These are phyloP conservation scores for Rhizopogon vesiculosus DNA, from an alignment of 768 basidiomycete genomes.

Conservation along the genomic window DNA sequence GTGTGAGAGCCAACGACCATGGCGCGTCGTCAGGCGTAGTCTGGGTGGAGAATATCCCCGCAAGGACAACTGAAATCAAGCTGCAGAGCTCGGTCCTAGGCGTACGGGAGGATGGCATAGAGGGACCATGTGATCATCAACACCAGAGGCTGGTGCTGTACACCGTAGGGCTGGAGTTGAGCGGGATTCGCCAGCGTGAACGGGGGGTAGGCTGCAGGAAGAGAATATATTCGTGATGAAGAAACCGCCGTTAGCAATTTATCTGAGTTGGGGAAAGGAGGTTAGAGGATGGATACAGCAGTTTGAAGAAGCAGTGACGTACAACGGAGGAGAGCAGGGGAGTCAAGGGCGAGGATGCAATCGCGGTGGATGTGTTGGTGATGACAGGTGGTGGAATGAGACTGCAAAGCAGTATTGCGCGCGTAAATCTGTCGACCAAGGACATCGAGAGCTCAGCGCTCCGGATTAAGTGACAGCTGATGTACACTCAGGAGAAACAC, in stretches of 20 bases:
- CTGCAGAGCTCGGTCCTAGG: constrained; percentile 66
- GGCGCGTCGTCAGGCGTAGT: constrained; percentile 29
- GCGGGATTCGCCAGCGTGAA: constrained; percentile 69
- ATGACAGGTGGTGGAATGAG: constrained; percentile 69
- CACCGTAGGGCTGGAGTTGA: constrained; percentile 82
- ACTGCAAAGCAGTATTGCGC: constrained; percentile 74
- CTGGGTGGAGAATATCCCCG: constrained; percentile 54
- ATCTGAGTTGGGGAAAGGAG: constrained; percentile 34
- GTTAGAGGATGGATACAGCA: neutral
- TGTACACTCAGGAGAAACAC: constrained; percentile 62
- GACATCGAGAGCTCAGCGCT: constrained; percentile 65
- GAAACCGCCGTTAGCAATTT: constrained; percentile 72
- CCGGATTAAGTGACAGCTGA: constrained; percentile 36
- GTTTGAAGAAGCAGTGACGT: constrained; percentile 18
- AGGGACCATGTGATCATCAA: constrained; percentile 63
- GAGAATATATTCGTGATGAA: constrained; percentile 70
- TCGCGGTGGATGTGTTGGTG: constrained; percentile 39
- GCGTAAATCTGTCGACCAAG: constrained; percentile 72
- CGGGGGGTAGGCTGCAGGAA: constrained; percentile 67
- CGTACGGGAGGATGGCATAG: constrained; percentile 80
- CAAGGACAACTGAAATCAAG: constrained; percentile 41
- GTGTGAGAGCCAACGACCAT: no score
- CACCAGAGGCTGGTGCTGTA: constrained; percentile 83
- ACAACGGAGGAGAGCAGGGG: constrained; percentile 72
- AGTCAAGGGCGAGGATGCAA: constrained; percentile 73